Evolutionary conservation across 2,329 filamentous ascomycete species (phyloP).

Genomic region (Arthroderma sp.): DNA sequence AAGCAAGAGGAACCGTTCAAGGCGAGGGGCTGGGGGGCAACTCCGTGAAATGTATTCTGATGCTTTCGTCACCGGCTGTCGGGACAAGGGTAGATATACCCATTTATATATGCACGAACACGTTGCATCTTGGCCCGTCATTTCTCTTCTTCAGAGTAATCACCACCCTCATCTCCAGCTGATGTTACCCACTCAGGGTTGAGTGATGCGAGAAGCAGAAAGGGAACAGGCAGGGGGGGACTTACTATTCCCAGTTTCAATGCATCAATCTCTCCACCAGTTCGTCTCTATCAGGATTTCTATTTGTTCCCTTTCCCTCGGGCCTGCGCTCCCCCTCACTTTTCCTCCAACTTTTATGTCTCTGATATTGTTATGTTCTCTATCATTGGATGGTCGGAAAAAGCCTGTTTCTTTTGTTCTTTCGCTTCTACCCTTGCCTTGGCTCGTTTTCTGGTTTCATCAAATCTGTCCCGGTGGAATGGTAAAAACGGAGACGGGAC

Average conservation of each 20-base stretch:
- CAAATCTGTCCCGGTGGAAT: background rate
- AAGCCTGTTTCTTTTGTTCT: background rate
- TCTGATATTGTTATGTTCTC: background rate
- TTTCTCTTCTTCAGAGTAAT: background rate
- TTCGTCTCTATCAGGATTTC: background rate
- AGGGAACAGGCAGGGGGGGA: background rate
- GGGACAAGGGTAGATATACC: constrained; percentile 4
- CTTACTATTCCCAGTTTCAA: background rate
- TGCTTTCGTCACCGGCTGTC: background rate
- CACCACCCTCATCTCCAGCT: background rate
- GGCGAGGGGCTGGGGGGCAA: background rate
- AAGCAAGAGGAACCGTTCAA: background rate
- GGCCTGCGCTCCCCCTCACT: background rate
- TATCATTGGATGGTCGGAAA: background rate
- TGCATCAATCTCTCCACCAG: background rate
- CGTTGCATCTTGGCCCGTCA: background rate
- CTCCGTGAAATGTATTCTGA: background rate
- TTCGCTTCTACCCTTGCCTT: background rate
- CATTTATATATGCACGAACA: constrained; percentile 5
- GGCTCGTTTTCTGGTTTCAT: background rate
- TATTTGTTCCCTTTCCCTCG: background rate
- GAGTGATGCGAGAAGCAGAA: background rate
- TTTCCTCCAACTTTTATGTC: constrained; percentile 1
- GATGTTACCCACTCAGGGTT: background rate
- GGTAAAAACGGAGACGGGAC: background rate